phyloP scores from a whole-genome alignment of 2,329 filamentous ascomycete genomes.

The Aspergillus alliaceus region DNA sequence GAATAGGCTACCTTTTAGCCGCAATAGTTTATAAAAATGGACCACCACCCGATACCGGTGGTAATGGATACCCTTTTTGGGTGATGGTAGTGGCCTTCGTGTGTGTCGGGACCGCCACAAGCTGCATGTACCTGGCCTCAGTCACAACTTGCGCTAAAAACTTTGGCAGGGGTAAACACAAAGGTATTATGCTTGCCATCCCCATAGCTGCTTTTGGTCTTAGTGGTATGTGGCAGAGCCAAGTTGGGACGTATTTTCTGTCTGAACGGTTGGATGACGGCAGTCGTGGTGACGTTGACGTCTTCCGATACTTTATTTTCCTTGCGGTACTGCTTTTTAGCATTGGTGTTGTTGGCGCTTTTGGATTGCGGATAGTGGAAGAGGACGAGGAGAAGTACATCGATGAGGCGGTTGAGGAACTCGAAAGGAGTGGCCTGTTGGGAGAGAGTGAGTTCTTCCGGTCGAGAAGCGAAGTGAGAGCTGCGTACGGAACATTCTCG shows the following conservation, averaged over 20 bases:
- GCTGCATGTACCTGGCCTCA: conserved; percentile 82
- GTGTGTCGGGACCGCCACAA: conserved; percentile 78
- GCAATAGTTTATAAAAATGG: conserved; percentile 71
- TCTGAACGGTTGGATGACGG: conserved; percentile 69
- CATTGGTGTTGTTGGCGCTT: conserved; percentile 71
- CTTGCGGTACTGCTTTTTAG: conserved; percentile 68
- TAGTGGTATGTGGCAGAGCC: conserved; percentile 94
- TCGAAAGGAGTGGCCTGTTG: conserved; percentile 84
- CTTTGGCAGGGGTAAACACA: conserved; percentile 84
- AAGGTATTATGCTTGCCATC: conserved; percentile 82
- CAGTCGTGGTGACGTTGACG: conserved; percentile 61
- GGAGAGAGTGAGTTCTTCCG: conserved; percentile 69
- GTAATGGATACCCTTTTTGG: conserved; percentile 68
- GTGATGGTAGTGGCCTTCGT: conserved; percentile 86
- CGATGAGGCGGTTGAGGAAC: conserved; percentile 82
- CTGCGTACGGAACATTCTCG: conserved; percentile 47
- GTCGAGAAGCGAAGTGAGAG: conserved; percentile 47
- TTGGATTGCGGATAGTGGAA: conserved; percentile 75
- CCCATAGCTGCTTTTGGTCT: conserved; percentile 92
- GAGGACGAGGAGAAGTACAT: conserved; percentile 77
- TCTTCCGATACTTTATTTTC: conserved; percentile 87
- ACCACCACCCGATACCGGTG: conserved; percentile 52
- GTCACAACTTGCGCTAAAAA: conserved; percentile 99
- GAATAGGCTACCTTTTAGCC: conserved; percentile 77
- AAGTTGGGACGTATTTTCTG: conserved; percentile 76